Percentiles rank a stretch among this genome's conserved stretches.
These are phyloP conservation scores for Podila horticola DNA, from an alignment of 192 early-diverging fungal species.

Conservation along the genomic window DNA sequence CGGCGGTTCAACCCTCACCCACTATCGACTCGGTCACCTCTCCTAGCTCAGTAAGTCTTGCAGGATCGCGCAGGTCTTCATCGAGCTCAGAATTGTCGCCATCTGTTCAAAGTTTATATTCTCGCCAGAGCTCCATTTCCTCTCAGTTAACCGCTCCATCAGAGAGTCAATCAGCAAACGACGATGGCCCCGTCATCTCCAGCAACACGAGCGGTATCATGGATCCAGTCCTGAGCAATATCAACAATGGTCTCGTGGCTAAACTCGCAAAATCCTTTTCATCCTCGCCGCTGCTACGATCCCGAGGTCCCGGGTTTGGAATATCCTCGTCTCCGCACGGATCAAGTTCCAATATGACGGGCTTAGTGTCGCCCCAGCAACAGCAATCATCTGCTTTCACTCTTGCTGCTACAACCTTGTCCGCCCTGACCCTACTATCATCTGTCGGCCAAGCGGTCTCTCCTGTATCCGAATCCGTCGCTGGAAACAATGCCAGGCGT, in stretches of 20 bases:
- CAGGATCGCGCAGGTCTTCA: neutral
- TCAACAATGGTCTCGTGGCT: slow-evolving; percentile 17
- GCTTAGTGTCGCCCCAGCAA: slow-evolving; percentile 9
- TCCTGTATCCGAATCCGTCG: neutral
- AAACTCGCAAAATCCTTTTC: slow-evolving; percentile 43
- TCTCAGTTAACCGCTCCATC: too few species aligned
- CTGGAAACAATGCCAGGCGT: neutral
- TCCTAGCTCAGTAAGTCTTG: neutral
- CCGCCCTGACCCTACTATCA: slow-evolving; percentile 26
- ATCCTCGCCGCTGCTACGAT: slow-evolving; percentile 14
- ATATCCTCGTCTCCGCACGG: slow-evolving; percentile 14
- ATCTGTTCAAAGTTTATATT: neutral
- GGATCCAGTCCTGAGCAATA: neutral
- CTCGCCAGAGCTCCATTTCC: neutral
- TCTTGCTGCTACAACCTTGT: slow-evolving; percentile 22
- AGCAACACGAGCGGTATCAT: neutral
- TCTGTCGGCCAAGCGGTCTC: slow-evolving; percentile 21
- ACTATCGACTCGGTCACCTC: neutral
- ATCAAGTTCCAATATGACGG: slow-evolving; percentile 5
- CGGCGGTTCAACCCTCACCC: slow-evolving; percentile 11
- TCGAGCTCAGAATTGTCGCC: neutral
- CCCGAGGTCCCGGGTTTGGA: neutral
- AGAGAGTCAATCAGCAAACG: neutral
- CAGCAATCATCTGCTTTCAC: slow-evolving; percentile 34
- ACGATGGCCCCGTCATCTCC: neutral